Conservation (phyloP, 805 yeast species). For the Saturnispora zaruensis region DNA sequence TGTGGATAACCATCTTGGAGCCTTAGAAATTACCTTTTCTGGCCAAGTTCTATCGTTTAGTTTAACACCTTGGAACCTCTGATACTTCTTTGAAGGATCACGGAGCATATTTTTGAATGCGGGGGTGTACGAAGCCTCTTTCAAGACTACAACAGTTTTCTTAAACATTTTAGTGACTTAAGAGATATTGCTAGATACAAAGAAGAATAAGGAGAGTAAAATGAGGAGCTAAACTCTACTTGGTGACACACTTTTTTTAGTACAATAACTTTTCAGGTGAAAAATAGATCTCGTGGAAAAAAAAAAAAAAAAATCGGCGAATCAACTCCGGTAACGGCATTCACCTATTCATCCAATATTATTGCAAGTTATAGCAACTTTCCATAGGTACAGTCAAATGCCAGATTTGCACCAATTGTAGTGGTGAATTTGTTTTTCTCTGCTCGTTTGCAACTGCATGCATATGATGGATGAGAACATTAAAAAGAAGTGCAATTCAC, state of each 20-base stretch:
- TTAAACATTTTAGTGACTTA: conserved; percentile 21
- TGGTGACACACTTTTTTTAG: neutral
- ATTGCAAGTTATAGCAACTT: neutral
- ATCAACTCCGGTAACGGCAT: neutral
- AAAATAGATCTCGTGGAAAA: neutral
- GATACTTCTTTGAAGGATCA: conserved; percentile 61
- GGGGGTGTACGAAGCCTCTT: conserved; percentile 23
- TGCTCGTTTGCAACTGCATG: neutral
- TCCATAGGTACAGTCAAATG: neutral
- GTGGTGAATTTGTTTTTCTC: neutral
- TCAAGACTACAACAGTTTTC: conserved; percentile 21
- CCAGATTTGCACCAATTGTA: neutral
- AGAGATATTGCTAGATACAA: neutral
- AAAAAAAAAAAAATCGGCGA: neutral
- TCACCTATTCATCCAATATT: neutral
- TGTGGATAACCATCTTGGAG: conserved; percentile 76
- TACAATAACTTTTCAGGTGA: neutral
- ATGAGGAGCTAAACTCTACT: neutral
- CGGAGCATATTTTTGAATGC: conserved; percentile 46
- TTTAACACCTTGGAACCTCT: conserved; percentile 44
- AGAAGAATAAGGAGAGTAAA: neutral
- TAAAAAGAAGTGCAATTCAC: neutral
- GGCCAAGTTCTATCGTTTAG: conserved; percentile 70
- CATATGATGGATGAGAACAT: too few relatives aligned
- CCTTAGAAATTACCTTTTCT: conserved; percentile 49